A percentile compares a stretch with the other conserved stretches of the same genome.
phyloP scores from a whole-genome alignment of 352 stramenopile species.

The Globisporangium middletonii region DNA sequence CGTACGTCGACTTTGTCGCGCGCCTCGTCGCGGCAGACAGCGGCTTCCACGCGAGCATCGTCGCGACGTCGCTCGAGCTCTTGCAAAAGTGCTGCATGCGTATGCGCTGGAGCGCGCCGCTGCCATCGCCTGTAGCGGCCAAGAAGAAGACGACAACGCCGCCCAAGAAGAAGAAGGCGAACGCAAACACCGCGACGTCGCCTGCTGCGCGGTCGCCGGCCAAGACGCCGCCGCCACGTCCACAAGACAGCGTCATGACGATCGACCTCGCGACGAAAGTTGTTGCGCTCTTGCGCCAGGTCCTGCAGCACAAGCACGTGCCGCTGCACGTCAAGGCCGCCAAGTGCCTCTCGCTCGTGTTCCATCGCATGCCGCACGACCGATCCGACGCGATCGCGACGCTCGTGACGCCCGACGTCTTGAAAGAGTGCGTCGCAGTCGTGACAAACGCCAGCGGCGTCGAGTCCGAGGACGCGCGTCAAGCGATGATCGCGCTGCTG shows the following conservation, averaged over 20 bases:
- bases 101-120: conserved; percentile 39
- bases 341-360: conserved; percentile 63
- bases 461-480: conserved; percentile 66
- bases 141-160: not conserved
- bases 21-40: conserved; percentile 25
- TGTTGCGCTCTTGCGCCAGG: conserved; percentile 34
- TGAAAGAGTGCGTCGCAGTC: conserved; percentile 50
- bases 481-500: conserved; percentile 56
- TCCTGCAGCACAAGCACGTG: conserved; percentile 51
- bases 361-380: conserved; percentile 37
- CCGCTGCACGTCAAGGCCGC: conserved; percentile 55
- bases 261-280: conserved; percentile 38
- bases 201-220: conserved; percentile 6
- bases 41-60: conserved; percentile 53
- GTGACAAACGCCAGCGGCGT: conserved; percentile 36
- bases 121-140: not conserved
- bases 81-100: conserved; percentile 71
- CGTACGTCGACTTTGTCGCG: conserved; percentile 53
- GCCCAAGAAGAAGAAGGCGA: conserved; percentile 8
- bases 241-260: conserved; percentile 22
- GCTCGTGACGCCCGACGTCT: conserved; percentile 39
- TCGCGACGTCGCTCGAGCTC: conserved; percentile 55
- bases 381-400: conserved; percentile 24
- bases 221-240: not conserved
- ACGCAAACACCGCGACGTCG: conserved; percentile 1